Percentiles rank a stretch among this genome's conserved stretches.
phyloP scores from a whole-genome alignment of 495 filamentous ascomycete species.

The Aspergillus sclerotioniger region DNA sequence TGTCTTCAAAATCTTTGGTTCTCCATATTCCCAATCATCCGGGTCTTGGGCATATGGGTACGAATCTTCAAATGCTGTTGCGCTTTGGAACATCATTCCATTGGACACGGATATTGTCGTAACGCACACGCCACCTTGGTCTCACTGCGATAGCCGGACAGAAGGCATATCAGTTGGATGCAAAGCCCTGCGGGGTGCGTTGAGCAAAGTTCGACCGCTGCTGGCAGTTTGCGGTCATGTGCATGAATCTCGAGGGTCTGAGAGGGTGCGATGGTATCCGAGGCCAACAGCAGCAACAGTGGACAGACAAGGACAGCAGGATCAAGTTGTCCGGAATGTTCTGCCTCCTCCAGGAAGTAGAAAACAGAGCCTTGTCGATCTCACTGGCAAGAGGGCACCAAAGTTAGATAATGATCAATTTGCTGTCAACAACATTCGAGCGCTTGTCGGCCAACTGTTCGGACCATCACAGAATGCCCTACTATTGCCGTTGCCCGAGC shows the following conservation, averaged over 20 bases:
- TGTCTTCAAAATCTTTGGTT: slow-evolving; percentile 72
- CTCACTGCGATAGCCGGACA: slow-evolving; percentile 41
- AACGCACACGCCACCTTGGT: slow-evolving; percentile 50
- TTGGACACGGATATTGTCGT: slow-evolving; percentile 45
- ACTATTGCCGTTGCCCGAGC: not conserved
- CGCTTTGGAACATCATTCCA: slow-evolving; percentile 50
- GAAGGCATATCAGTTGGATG: slow-evolving; percentile 38
- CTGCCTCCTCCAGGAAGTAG: slow-evolving; percentile 46
- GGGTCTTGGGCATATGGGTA: slow-evolving; percentile 76
- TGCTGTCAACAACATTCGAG: slow-evolving; percentile 8
- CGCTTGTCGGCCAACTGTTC: slow-evolving; percentile 3
- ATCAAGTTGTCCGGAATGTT: slow-evolving; percentile 8
- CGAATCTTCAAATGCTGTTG: slow-evolving; percentile 40
- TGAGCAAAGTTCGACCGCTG: slow-evolving; percentile 42
- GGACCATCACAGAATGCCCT: slow-evolving; percentile 9
- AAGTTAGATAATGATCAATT: slow-evolving; percentile 43
- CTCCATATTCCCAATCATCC: slow-evolving; percentile 63
- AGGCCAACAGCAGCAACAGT: not conserved
- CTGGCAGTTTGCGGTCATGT: slow-evolving; percentile 52
- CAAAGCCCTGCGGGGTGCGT: slow-evolving; percentile 31
- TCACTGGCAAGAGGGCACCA: slow-evolving; percentile 46
- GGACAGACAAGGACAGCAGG: not conserved
- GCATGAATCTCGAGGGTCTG: slow-evolving; percentile 48
- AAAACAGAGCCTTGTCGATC: slow-evolving; percentile 57
- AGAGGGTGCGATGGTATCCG: slow-evolving; percentile 38